A percentile compares a stretch with the other conserved stretches of the same genome.
Conservation (phyloP, 768 basidiomycete genomes). For the Tricholoma sp. region DNA sequence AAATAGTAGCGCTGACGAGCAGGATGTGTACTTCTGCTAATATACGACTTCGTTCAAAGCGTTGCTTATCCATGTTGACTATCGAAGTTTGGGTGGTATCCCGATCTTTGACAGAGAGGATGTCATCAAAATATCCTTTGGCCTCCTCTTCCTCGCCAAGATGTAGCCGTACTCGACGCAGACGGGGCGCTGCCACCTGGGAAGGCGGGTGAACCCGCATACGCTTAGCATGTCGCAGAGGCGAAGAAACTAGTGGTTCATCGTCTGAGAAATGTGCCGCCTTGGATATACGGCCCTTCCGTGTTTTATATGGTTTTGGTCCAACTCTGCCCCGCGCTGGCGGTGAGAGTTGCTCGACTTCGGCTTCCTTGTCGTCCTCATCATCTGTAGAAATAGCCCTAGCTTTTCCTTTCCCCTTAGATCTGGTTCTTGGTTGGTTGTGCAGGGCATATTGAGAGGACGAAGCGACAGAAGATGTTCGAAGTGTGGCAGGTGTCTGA, state of each 20-base stretch:
- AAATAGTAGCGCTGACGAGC: constrained; percentile 7
- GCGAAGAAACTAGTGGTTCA: constrained; percentile 13
- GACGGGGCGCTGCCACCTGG: constrained; percentile 25
- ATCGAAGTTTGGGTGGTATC: constrained; percentile 70
- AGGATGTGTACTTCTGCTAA: constrained; percentile 61
- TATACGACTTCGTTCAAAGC: constrained; percentile 69
- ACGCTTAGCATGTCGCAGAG: constrained; percentile 36
- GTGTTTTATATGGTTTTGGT: constrained; percentile 20
- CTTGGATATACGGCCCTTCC: constrained; percentile 15
- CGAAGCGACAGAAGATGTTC: constrained; percentile 39
- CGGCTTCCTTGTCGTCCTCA: constrained; percentile 28
- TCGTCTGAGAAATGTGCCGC: constrained; percentile 19
- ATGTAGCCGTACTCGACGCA: constrained; percentile 40
- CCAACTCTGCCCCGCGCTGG: constrained; percentile 10
- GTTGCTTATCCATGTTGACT: constrained; percentile 49
- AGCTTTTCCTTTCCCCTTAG: constrained; percentile 28
- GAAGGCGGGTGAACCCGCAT: constrained; percentile 33
- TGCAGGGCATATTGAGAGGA: constrained; percentile 27
- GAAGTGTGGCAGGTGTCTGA: constrained; percentile 9
- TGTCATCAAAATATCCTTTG: constrained; percentile 78
- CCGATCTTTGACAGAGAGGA: constrained; percentile 62
- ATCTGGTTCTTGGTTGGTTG: constrained; percentile 14
- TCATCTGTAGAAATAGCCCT: constrained; percentile 29
- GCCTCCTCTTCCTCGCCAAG: constrained; percentile 52
- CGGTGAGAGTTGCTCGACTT: constrained; percentile 19